These are phyloP conservation scores for Botrytis elliptica DNA, from an alignment of 2,329 filamentous ascomycete species.

Conservation along the genomic window DNA sequence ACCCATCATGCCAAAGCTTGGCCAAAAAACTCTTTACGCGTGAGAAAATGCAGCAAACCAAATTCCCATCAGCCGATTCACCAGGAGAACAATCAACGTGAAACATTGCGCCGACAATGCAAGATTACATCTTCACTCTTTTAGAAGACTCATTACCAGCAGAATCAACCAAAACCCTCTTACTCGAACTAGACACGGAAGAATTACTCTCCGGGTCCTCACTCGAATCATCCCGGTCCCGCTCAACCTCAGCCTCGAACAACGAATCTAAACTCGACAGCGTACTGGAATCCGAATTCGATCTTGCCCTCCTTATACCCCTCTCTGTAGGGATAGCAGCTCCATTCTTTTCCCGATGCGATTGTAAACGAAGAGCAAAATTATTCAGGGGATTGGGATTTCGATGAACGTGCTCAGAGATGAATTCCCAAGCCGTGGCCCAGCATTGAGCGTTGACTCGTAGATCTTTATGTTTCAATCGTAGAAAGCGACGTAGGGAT, in stretches of 20 bases:
- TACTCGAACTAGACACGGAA: background rate
- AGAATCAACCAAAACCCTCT: background rate
- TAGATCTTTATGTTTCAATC: constrained; percentile 39
- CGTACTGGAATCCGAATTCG: background rate
- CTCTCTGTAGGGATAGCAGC: background rate
- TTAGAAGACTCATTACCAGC: background rate
- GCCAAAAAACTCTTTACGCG: background rate
- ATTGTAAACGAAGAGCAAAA: constrained; percentile 3
- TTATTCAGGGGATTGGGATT: background rate
- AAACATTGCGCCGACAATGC: background rate
- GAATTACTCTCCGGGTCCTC: background rate
- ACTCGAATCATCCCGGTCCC: constrained; percentile 3
- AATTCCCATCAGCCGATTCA: background rate
- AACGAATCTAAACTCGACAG: constrained; percentile 7
- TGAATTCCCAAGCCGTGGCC: constrained; percentile 37
- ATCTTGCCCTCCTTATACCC: background rate
- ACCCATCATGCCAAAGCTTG: background rate
- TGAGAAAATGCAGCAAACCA: background rate
- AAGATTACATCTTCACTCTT: background rate
- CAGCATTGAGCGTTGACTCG: constrained; percentile 40
- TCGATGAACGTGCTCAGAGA: constrained; percentile 21
- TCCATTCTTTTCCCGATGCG: constrained; percentile 2
- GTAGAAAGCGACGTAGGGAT: constrained; percentile 37
- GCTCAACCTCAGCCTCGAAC: background rate
- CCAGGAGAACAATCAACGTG: background rate